Conservation (phyloP, 306 rosid species). For the Oxytropis ochrocephala region DNA sequence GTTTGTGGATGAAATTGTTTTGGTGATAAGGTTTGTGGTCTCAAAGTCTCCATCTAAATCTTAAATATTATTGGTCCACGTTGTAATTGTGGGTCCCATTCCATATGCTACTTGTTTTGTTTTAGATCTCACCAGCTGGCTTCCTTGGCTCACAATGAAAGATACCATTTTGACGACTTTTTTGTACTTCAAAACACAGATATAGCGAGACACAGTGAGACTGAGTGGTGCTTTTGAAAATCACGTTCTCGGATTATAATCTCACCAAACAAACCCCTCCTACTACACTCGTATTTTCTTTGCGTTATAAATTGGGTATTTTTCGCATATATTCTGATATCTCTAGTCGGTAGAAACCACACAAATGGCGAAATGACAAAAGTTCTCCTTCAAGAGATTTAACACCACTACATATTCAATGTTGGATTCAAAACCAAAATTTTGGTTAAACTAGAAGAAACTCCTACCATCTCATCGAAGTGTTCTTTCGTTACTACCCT, state of each 20-base stretch:
- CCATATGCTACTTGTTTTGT: neutral
- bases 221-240: neutral
- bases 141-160: neutral
- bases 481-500: too few species aligned
- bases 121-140: neutral
- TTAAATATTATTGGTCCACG: slow-evolving; percentile 24
- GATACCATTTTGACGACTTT: neutral
- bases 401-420: too few species aligned
- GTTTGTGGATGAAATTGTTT: slow-evolving; percentile 53
- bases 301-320: too few species aligned
- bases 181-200: too few species aligned
- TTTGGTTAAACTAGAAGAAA: too few species aligned
- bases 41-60: slow-evolving; percentile 51
- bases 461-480: too few species aligned
- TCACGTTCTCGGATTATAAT: neutral
- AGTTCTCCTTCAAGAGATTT: too few species aligned
- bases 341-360: too few species aligned
- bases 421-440: too few species aligned
- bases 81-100: slow-evolving; percentile 15
- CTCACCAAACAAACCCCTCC: neutral
- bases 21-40: slow-evolving; percentile 39
- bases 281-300: too few species aligned
- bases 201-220: neutral
- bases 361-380: too few species aligned
- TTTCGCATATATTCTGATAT: too few species aligned